These are phyloP conservation scores for Biancaea sappan DNA, from an alignment of 306 rosid genomes.

Conservation along the genomic window DNA sequence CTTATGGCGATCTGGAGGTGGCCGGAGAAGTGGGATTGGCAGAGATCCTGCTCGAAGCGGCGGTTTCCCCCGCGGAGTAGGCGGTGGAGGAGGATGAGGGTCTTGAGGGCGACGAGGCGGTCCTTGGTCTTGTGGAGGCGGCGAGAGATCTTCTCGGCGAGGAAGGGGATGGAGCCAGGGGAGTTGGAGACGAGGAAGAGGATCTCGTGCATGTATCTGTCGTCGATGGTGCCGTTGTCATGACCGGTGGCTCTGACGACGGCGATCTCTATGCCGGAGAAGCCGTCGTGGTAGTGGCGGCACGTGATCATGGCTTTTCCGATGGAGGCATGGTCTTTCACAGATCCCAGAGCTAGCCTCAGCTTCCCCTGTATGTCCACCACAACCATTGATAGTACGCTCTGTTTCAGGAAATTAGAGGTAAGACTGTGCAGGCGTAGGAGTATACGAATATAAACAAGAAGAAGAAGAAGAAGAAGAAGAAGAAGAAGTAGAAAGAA, in stretches of 20 bases:
- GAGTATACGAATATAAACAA: slow-evolving; percentile 44
- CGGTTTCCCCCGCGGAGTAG: slow-evolving; percentile 65
- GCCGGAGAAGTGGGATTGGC: slow-evolving; percentile 53
- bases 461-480: slow-evolving; percentile 27
- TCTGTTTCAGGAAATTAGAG: slow-evolving; percentile 42
- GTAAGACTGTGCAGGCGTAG: slow-evolving; percentile 22
- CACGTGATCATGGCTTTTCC: slow-evolving; percentile 59
- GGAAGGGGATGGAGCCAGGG: slow-evolving; percentile 56
- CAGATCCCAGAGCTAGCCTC: slow-evolving; percentile 49
- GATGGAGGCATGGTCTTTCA: slow-evolving; percentile 65
- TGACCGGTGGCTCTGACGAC: slow-evolving; percentile 60
- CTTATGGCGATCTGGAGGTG: slow-evolving; percentile 48
- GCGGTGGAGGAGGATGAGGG: slow-evolving; percentile 60
- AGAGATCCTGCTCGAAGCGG: slow-evolving; percentile 54
- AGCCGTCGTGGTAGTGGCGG: slow-evolving; percentile 46
- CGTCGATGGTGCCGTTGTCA: slow-evolving; percentile 54
- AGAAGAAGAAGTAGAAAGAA: slow-evolving; percentile 10
- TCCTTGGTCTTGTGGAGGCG: slow-evolving; percentile 58
- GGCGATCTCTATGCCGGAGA: slow-evolving; percentile 61
- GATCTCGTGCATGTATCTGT: slow-evolving; percentile 67
- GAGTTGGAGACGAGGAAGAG: slow-evolving; percentile 64
- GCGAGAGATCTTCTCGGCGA: slow-evolving; percentile 54
- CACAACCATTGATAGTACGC: slow-evolving; percentile 43
- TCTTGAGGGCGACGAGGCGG: slow-evolving; percentile 56
- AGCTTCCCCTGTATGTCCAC: slow-evolving; percentile 56